Conservation (phyloP, 148 eudicot genomes). For the Oxyria digyna region DNA sequence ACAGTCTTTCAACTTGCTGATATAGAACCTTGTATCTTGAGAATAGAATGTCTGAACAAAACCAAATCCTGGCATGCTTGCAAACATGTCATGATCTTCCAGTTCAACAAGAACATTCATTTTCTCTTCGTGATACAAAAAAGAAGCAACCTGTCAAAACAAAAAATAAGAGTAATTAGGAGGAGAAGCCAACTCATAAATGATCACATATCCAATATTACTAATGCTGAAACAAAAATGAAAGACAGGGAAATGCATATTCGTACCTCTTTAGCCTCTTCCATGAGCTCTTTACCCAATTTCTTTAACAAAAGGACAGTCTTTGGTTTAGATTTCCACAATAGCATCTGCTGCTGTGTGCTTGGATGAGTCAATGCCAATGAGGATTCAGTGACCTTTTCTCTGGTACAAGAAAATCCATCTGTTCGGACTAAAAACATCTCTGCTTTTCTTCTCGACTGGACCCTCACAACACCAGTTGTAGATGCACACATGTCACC, state of each 20-base stretch:
- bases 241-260: background rate
- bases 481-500: conserved; percentile 94
- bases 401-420: conserved; percentile 90
- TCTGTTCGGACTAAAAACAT: conserved; percentile 96
- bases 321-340: conserved; percentile 98
- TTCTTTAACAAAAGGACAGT: conserved; percentile 86
- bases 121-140: conserved; percentile 73
- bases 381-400: conserved; percentile 94
- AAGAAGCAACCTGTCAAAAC: conserved; percentile 68
- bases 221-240: background rate
- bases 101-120: conserved; percentile 98
- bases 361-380: conserved; percentile 98
- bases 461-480: conserved; percentile 91
- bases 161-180: background rate
- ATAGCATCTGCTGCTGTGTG: conserved; percentile 98
- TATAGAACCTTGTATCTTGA: conserved; percentile 99
- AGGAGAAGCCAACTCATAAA: background rate
- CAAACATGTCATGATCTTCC: conserved; percentile 92
- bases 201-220: background rate
- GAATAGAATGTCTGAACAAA: conserved; percentile 95
- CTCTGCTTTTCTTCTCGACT: conserved; percentile 95
- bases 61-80: conserved; percentile 93
- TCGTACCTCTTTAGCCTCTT: conserved; percentile 91
- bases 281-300: conserved; percentile 86
- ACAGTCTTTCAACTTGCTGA: background rate